Evolutionary conservation across 495 filamentous ascomycete species (phyloP).

Genomic region (Schizothecium vesticola): DNA sequence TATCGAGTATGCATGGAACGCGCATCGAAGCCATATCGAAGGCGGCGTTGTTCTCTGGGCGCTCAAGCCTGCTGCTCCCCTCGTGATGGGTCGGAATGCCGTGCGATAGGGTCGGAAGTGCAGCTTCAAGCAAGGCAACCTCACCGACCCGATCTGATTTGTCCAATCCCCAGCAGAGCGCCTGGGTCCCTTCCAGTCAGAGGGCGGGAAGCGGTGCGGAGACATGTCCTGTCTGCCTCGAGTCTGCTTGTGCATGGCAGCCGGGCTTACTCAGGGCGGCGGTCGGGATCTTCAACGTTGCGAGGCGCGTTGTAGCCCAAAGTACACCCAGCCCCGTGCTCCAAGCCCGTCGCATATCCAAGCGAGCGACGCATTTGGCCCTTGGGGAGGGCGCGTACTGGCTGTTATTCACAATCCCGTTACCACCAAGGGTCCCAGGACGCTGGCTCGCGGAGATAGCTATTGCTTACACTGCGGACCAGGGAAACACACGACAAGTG

Average conservation of each 20-base stretch:
- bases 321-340: neutral
- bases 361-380: neutral
- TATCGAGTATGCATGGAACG: neutral
- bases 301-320: neutral
- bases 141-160: conserved; percentile 3
- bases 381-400: neutral
- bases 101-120: conserved; percentile 5
- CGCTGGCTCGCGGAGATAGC: neutral
- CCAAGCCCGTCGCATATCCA: neutral
- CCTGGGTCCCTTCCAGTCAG: neutral
- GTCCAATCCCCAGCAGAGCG: neutral
- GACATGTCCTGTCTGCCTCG: neutral
- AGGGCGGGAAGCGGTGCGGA: neutral
- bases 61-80: neutral
- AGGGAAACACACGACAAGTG: neutral
- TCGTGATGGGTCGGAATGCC: conserved; percentile 2
- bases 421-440: neutral
- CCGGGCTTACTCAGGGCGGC: conserved; percentile 12
- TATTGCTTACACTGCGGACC: neutral
- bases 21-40: neutral
- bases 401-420: neutral
- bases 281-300: conserved; percentile 1
- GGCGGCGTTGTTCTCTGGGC: neutral
- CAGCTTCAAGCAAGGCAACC: conserved; percentile 2
- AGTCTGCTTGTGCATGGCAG: neutral